Base-by-base conservation (phyloP, 768 basidiomycete genomes). In the Rhodotorula taiwanensis region DNA sequence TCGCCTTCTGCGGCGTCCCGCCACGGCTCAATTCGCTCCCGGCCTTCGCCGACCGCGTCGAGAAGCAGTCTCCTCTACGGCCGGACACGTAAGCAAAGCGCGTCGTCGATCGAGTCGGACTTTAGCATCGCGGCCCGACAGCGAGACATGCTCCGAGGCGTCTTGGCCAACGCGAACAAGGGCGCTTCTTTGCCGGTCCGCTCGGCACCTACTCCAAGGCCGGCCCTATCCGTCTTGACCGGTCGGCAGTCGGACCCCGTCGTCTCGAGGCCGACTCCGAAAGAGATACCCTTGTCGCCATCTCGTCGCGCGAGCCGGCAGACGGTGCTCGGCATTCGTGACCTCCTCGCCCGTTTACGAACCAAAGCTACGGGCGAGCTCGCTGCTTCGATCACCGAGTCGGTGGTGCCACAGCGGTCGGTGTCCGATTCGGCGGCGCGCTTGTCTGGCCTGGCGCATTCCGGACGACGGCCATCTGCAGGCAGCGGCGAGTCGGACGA, bases 111-210 rank as follows among this genome's bases (percentile, higher is more conserved):
- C 51, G 60, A 57, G 20, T 59, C 60, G 18, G 55, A 55, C 31
- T 20, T 52, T 41, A 69, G 56, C 47, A 60, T 70, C 58, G 60
- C 55, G 39, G 58, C 45, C 3, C 55, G 68, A 3, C 68, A 70
- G 51, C 49, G 34, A 14, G 64, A 70, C 56, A 70, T 70, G 68
- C 58, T 70, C 10, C 47, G 58, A 7, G 64, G 68, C 50, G 61
- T 70, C 0, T 56, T 69, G 28, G 49, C 58, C 1, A 55, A 59
- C 2, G 0, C 60, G 23, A 2, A 1, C 43, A 69, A 69, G 36
- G 67, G 67, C 41, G 62, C 67, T 2, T 64, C 67, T 1, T 50
- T 69, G 0, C 67, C 67, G 1, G 54, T 62, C 5, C 55, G 67
- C 5, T 49, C 60, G 1, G 52, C 60, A 2, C 63, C 67, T 1